Percentiles rank a stretch among this genome's conserved stretches.
Conservation (phyloP, 768 basidiomycete genomes). For the Boletus rufocinnamomeus region DNA sequence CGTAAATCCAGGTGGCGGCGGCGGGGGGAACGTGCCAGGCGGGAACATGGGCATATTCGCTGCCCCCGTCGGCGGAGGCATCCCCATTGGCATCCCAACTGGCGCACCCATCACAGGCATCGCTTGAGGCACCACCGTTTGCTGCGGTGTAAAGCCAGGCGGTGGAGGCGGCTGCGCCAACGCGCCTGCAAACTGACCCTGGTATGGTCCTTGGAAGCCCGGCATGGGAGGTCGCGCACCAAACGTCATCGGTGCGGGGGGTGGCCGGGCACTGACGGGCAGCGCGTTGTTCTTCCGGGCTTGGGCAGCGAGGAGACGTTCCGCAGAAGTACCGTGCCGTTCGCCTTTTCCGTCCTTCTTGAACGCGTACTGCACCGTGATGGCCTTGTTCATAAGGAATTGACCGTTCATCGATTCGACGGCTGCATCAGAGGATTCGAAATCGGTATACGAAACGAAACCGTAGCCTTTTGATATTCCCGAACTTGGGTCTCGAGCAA, state of each 20-base stretch:
- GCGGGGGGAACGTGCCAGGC: slow-evolving; percentile 53
- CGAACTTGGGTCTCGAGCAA: slow-evolving; percentile 83
- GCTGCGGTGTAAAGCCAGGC: slow-evolving; percentile 74
- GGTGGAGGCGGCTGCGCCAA: slow-evolving; percentile 83
- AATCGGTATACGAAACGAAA: slow-evolving; percentile 96
- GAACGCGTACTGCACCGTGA: slow-evolving; percentile 97
- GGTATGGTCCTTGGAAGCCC: slow-evolving; percentile 74
- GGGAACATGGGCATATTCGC: slow-evolving; percentile 49
- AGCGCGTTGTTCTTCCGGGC: slow-evolving; percentile 94
- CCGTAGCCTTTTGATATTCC: slow-evolving; percentile 96
- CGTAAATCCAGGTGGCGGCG: slow-evolving; percentile 64
- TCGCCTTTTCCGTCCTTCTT: slow-evolving; percentile 99
- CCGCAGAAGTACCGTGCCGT: slow-evolving; percentile 95
- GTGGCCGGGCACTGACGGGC: slow-evolving; percentile 74
- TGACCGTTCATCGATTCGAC: slow-evolving; percentile 97
- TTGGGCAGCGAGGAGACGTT: slow-evolving; percentile 92
- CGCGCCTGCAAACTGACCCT: slow-evolving; percentile 92
- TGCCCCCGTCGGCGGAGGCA: slow-evolving; percentile 38
- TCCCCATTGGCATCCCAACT: slow-evolving; percentile 36
- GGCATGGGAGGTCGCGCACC: slow-evolving; percentile 66
- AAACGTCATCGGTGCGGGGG: slow-evolving; percentile 72
- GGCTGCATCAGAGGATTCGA: slow-evolving; percentile 95
- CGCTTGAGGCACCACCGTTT: slow-evolving; percentile 55
- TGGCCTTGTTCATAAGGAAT: slow-evolving; percentile 98
- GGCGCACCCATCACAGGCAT: slow-evolving; percentile 40